Base-by-base conservation (phyloP, 139 green algal genomes). In the Spirogloea muscicola region DNA sequence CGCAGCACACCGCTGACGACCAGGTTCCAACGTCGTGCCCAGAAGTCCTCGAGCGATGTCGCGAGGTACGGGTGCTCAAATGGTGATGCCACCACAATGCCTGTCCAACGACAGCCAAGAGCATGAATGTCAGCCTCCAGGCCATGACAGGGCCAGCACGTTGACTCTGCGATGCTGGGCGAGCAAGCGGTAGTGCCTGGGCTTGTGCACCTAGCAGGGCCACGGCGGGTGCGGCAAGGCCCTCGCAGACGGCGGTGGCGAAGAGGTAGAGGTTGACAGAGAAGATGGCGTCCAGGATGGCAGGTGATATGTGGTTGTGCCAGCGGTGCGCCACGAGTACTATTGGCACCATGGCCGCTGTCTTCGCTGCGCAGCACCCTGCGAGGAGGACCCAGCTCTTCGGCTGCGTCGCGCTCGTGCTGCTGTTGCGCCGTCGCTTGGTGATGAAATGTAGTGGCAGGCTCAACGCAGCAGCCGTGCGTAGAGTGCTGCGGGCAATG, bases 21-120 rank as follows among this genome's bases (percentile, higher is more conserved):
- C 21, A 72, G 59, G 18, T 79, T 79, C 71, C 71, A 79, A 29
- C 71, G 34, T 1, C 58, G 58, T 29, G 71, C 37, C 71, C 71
- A 79, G 58, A 79, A 79, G 25, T 72, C 63, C 7, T 25, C 58
- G 40, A 77, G 36, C 31, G 69, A 77, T 9, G 55, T 44, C 16
- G 69, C 33, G 7, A 77, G n/a, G 34, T 58, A 77, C 7, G 69
- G 69, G 31, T 55, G 52, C 25, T 69, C n/a, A 40, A 77, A 77
- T 41, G 9, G 27, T 3, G 27, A 10, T 9, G 25, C 67, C 18
- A 76, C 27, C n/a, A n/a, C n/a, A n/a, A n/a, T n/a, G n/a, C n/a
- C n/a, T n/a, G n/a, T n/a, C n/a, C n/a, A n/a, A n/a, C n/a, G n/a
- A n/a, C n/a, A n/a, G n/a, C n/a, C n/a, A n/a, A n/a, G n/a, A n/a